Evolutionary conservation across 176 grass and related monocot genomes (phyloP), one percentile per base, ranked within the genome.

Genomic region (Avena sativa): DNA sequence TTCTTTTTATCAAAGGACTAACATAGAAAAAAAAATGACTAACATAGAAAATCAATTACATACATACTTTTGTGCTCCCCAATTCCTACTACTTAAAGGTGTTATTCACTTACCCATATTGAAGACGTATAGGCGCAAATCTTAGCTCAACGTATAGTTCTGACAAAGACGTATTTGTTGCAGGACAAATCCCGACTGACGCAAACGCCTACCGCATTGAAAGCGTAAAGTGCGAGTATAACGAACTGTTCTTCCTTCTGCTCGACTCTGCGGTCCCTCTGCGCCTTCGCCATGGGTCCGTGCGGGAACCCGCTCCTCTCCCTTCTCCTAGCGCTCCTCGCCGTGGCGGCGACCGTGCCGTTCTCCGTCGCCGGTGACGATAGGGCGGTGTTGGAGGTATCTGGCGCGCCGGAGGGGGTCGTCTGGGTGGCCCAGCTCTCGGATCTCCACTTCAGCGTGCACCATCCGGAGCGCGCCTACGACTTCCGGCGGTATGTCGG

Each of bases 361-460:
- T 65, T 21, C 11, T 34, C 11, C 52, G 32, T 13, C 7, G 44
- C 77, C 23, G 70, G 20, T 1, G 89, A 81, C 77, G 43, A 70
- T n/a, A 53, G 87, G 38, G 85, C 71, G 21, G 87, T 86, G 67
- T 83, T 90, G 68, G 87, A 93, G 84, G 90, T 94, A 73, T 79
- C 90, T 81, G 94, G 85, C 70, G 89, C 60, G 64, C 94, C 97
- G 43, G 84, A 80, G 1, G 91, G 92, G 82, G 90, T 96, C 61
- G 90, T 96, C 46, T 98, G 97, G 97, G 92, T 86, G 66, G 94
- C 82, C 69, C 97, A 98, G 87, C 82, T 98, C 5, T 96, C 97
- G 61, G 97, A 96, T 92, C 97, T 98, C 89, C 94, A 98, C 83
- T 92, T 98, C 85, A 98, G 97, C 90, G 87, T 96, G 85, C 93